Evolutionary conservation across 1,139 yeast species (phyloP), one percentile per base, ranked within the genome.

Genomic region (Hansenula lynferdii): DNA sequence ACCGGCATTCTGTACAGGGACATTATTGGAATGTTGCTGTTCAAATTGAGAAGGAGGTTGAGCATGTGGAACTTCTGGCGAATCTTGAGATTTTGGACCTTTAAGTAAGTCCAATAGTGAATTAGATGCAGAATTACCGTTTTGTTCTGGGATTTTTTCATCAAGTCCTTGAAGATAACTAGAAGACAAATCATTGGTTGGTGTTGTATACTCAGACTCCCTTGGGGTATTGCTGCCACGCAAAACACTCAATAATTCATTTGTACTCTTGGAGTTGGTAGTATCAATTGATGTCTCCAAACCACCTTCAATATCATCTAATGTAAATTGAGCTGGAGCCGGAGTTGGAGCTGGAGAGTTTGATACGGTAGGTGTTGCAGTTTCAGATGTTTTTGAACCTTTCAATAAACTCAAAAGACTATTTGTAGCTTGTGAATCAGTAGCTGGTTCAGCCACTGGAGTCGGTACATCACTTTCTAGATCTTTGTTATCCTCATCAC

Each of bases 271-370:
- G 6, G 33, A 28, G 21, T 19, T 16, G 23, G 19, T 14, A 16
- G 12, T 29, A 20, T 32, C 33, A 32, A 18, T 19, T 37, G 39
- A 27, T 25, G n/a, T 12, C 32, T 46, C 16, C 34, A 35, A 21
- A 38, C 14, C 43, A 40, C 40, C 8, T 36, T 37, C 43, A 43
- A 33, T 16, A 43, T 31, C 38, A 41, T 47, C 21, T 38, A 42
- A 28, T 42, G 43, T 9, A 42, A 17, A 4, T 24, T 12, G 27
- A n/a, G n/a, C n/a, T n/a, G n/a, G n/a, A n/a, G n/a, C n/a, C n/a
- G n/a, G n/a, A n/a, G n/a, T n/a, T n/a, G n/a, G n/a, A n/a, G n/a
- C n/a, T n/a, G n/a, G n/a, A n/a, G n/a, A n/a, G n/a, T n/a, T 20
- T 7, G 22, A 20, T 6, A 20, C 20, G 19, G 19, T 11, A 8